A percentile compares a stretch with the other conserved stretches of the same genome.
phyloP scores from a whole-genome alignment of 2,329 filamentous ascomycete genomes.

The Talaromyces sp. region DNA sequence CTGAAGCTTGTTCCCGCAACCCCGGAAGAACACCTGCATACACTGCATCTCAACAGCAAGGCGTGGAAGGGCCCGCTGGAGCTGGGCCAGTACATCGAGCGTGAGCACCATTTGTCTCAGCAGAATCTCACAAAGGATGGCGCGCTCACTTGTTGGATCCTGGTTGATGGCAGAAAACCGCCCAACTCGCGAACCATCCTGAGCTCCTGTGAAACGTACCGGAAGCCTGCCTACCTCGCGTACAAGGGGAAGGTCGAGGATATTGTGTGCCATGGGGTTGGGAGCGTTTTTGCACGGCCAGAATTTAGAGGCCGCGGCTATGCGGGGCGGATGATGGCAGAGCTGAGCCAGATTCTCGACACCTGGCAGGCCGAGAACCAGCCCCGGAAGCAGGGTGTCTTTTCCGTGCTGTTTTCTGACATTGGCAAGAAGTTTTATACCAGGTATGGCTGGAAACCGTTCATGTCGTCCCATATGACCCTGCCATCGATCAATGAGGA shows the following conservation, averaged over 20 bases:
- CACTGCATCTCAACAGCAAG: conserved; percentile 49
- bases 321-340: conserved; percentile 66
- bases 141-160: conserved; percentile 55
- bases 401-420: conserved; percentile 80
- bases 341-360: conserved; percentile 54
- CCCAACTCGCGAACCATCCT: conserved; percentile 43
- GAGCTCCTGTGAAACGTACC: conserved; percentile 54
- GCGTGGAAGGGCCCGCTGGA: conserved; percentile 55
- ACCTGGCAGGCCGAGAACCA: conserved; percentile 47
- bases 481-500: conserved; percentile 44
- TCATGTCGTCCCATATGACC: conserved; percentile 65
- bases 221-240: conserved; percentile 36
- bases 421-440: conserved; percentile 82
- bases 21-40: conserved; percentile 47
- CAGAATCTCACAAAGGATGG: conserved; percentile 51
- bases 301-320: conserved; percentile 68
- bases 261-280: conserved; percentile 63
- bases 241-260: conserved; percentile 53
- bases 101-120: conserved; percentile 49
- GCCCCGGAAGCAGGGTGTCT: conserved; percentile 44
- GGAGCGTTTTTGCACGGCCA: conserved; percentile 70
- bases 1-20: conserved; percentile 52
- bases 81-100: conserved; percentile 51
- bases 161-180: conserved; percentile 44
- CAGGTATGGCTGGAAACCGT: conserved; percentile 68